Evolutionary conservation across 2,329 filamentous ascomycete genomes (phyloP), one percentile per base, ranked within the genome.

Genomic region (Colletotrichum liaoningense): DNA sequence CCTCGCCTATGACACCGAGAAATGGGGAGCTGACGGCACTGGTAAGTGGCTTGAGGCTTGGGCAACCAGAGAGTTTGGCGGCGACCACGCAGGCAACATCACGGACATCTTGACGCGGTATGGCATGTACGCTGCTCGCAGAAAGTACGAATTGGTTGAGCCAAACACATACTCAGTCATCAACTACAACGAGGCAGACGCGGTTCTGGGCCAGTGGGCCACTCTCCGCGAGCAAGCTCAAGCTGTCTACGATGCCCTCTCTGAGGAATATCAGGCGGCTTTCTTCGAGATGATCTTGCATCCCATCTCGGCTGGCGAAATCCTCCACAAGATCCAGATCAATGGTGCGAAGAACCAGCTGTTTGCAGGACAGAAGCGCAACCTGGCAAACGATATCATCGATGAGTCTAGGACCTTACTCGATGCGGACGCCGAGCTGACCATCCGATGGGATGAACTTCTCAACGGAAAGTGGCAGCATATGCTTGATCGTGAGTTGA

Each of bases 401-500:
- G 81, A 85, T 42, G 80, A 88, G 49, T 88, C 90, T 2, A 80
- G 91, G 26, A 79, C 83, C 4, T 81, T 85, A n/a, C 90, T 92
- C 64, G 83, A 88, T n/a, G 85, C 87, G 4, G 91, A 93, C 75
- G 86, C 85, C 35, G 83, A 86, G 55, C 83, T 93, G 24, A 91
- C 89, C 0, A 80, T 85, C 59, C 82, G 86, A 65, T 93, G 91
- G 84, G 87, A 93, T 77, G 80, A 82, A 12, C 81, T 93, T 19
- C 81, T 92, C 0, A 84, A 84, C 71, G 90, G 91, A 0, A 92
- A 93, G 80, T 92, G 90, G 90, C 86, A 84, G 76, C 85, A 89
- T 78, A 90, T 93, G 79, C 85, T 92, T 79, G 88, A 91, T 75
- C 90, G 88, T 80, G 78, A 82, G 77, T 83, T 1, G 1, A 3